Evolutionary conservation across 176 grass and related monocot species (phyloP).

Genomic region (Lolium perenne): DNA sequence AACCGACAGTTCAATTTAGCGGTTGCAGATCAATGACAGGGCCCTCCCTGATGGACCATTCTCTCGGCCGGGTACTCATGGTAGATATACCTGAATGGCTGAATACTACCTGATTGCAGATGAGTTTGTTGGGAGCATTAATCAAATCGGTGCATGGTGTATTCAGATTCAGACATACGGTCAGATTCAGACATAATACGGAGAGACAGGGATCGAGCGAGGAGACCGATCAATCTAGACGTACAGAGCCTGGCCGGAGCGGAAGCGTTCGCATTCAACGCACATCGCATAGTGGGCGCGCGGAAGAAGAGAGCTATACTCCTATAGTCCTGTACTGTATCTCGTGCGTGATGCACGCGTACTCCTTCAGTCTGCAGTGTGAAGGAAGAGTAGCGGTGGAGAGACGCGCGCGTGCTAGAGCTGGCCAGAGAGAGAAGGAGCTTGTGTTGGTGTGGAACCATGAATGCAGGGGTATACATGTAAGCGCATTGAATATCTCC

Average conservation of each 20-base stretch:
- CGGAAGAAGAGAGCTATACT: background rate
- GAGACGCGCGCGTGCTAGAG: background rate
- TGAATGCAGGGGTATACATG: background rate
- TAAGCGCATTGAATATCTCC: slow-evolving; percentile 40
- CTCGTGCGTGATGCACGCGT: background rate
- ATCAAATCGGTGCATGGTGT: slow-evolving; percentile 2
- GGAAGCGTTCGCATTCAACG: slow-evolving; percentile 21
- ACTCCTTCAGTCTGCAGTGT: background rate
- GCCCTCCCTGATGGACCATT: no score
- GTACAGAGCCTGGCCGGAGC: background rate
- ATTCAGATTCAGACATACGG: background rate
- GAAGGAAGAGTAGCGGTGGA: background rate
- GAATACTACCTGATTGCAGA: background rate
- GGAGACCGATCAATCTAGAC: background rate
- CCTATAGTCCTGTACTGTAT: background rate
- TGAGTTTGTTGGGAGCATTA: slow-evolving; percentile 27
- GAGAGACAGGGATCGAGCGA: background rate
- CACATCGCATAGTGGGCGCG: background rate
- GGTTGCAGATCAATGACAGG: background rate
- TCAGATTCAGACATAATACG: background rate
- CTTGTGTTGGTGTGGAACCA: slow-evolving; percentile 16
- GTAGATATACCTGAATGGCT: no score
- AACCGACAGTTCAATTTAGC: background rate
- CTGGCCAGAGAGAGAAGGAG: slow-evolving; percentile 2
- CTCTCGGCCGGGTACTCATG: no score